Percentiles rank a stretch among this genome's conserved stretches.
Evolutionary conservation across 257 asterid genomes (phyloP).

Genomic region (Solanum chilense): DNA sequence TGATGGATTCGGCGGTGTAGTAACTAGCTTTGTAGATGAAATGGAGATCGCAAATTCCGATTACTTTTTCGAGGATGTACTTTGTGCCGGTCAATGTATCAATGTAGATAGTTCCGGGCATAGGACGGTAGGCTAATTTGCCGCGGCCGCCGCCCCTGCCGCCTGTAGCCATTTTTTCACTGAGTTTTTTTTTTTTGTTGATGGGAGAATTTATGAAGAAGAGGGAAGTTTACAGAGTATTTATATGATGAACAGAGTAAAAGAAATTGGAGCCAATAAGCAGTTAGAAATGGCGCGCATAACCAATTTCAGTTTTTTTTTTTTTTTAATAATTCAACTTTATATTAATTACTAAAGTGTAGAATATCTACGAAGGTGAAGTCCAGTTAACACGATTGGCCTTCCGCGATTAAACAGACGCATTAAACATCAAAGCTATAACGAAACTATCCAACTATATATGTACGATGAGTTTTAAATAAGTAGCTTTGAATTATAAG

Average conservation of each 20-base stretch:
- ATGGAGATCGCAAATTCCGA: background rate
- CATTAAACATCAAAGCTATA: background rate
- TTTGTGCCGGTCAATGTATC: background rate
- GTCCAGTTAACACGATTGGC: background rate
- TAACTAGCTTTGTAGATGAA: background rate
- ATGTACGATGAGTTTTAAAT: too few relatives aligned
- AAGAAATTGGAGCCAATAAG: background rate
- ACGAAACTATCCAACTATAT: too few relatives aligned
- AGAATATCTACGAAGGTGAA: background rate
- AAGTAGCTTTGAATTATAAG: background rate
- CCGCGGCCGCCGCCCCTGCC: too few relatives aligned
- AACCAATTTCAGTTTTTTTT: background rate
- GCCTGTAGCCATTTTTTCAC: background rate
- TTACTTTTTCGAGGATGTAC: background rate
- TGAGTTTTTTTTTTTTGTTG: background rate
- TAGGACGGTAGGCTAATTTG: background rate
- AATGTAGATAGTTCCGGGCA: background rate
- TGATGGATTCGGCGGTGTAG: background rate
- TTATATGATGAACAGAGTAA: background rate
- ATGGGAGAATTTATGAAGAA: background rate
- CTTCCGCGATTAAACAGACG: too few relatives aligned
- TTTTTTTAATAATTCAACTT: background rate
- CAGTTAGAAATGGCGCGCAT: background rate
- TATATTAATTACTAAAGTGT: background rate
- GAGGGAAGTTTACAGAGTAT: background rate